Percentiles rank a stretch among this genome's conserved stretches.
phyloP scores from a whole-genome alignment of 169 alveolate genomes.

The Cryptosporidium sp. region DNA sequence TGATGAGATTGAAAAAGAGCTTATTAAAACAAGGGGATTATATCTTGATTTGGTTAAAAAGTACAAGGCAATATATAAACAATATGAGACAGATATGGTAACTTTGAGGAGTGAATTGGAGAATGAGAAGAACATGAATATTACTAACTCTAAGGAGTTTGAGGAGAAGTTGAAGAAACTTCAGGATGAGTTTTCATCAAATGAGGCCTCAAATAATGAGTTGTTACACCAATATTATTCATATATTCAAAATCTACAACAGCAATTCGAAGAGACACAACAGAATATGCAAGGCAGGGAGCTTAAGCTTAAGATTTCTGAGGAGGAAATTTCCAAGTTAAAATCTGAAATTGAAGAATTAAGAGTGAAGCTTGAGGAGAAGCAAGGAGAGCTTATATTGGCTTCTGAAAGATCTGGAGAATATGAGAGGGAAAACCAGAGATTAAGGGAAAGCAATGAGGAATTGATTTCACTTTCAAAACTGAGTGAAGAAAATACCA shows the following conservation, averaged over 20 bases:
- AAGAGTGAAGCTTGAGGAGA: neutral
- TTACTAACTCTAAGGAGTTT: constrained; percentile 41
- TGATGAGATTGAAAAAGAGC: constrained; percentile 60
- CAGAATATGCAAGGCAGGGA: neutral
- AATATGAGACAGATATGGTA: constrained; percentile 65
- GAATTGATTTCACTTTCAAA: constrained; percentile 8
- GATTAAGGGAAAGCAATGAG: neutral
- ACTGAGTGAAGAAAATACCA: neutral
- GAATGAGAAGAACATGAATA: constrained; percentile 49
- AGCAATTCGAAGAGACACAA: constrained; percentile 20
- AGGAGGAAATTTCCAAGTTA: constrained; percentile 1
- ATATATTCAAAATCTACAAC: constrained; percentile 40
- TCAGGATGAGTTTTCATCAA: constrained; percentile 19
- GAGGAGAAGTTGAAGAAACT: constrained; percentile 17
- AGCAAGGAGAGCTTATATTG: neutral
- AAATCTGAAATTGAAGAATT: constrained; percentile 1
- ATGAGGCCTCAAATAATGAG: constrained; percentile 41
- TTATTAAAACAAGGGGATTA: constrained; percentile 11
- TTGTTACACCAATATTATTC: constrained; percentile 54
- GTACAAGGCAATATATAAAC: constrained; percentile 47
- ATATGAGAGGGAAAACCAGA: neutral
- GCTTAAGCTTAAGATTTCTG: neutral
- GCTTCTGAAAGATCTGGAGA: neutral
- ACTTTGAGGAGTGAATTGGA: constrained; percentile 63
- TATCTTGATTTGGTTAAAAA: constrained; percentile 23